Percentiles rank a stretch among this genome's conserved stretches.
These are phyloP conservation scores for Whalleya microplaca DNA, from an alignment of 2,329 filamentous ascomycete genomes.

Conservation along the genomic window DNA sequence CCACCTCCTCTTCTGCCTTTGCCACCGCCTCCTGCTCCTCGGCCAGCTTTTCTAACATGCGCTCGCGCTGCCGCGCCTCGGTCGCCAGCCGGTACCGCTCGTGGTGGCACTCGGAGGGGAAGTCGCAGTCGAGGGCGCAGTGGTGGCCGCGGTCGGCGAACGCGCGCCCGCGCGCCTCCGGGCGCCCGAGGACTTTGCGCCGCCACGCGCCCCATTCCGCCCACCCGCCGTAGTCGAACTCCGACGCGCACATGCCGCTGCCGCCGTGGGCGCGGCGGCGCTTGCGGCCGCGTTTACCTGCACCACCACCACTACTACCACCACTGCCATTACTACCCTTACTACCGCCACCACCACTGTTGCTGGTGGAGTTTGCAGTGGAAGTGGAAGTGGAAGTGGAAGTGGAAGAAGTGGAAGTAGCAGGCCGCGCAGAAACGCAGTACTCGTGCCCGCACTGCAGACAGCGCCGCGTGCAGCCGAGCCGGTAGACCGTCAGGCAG, in stretches of 20 bases:
- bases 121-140: conserved; percentile 40
- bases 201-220: conserved; percentile 36
- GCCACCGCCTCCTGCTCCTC: conserved; percentile 29
- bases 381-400: too few species aligned
- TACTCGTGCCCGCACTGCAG: conserved; percentile 36
- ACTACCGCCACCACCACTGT: too few species aligned
- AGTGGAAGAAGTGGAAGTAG: neutral
- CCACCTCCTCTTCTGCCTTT: conserved; percentile 19
- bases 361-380: too few species aligned
- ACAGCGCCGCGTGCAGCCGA: conserved; percentile 41
- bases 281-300: conserved; percentile 23
- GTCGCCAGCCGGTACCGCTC: conserved; percentile 47
- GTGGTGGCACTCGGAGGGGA: conserved; percentile 47
- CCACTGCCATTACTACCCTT: too few species aligned
- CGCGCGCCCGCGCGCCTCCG: conserved; percentile 24
- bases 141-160: conserved; percentile 28
- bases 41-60: conserved; percentile 23
- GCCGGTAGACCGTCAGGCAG: conserved; percentile 35
- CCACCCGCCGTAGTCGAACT: conserved; percentile 38
- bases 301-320: too few species aligned
- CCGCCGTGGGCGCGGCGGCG: conserved; percentile 16
- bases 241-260: conserved; percentile 27
- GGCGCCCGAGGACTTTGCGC: conserved; percentile 30
- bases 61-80: conserved; percentile 41
- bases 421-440: conserved; percentile 23